Evolutionary conservation across 208 protist genomes (phyloP).

Genomic region (Sergeia podlipaevii): DNA sequence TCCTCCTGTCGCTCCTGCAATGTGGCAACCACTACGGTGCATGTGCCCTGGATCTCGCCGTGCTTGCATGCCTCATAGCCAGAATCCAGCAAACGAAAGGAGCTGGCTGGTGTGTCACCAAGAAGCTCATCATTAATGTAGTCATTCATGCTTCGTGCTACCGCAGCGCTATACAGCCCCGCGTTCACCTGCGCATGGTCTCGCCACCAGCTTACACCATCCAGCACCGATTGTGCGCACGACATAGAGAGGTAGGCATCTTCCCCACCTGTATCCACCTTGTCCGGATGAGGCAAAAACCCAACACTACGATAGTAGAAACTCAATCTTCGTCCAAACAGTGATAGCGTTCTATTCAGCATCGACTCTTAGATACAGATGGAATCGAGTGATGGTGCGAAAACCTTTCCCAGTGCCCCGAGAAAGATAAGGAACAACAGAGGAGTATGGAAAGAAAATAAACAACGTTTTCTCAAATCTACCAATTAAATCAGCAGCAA

Average conservation of each 20-base stretch:
- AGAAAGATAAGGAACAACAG: conserved; percentile 1
- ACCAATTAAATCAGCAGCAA: too few species aligned
- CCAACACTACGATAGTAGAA: conserved; percentile 48
- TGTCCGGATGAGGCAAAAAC: conserved; percentile 25
- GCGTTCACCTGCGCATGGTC: conserved; percentile 53
- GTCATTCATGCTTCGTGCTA: conserved; percentile 59
- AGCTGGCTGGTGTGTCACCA: conserved; percentile 43
- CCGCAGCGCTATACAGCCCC: conserved; percentile 58
- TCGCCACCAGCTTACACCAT: conserved; percentile 77
- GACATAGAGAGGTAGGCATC: conserved; percentile 60
- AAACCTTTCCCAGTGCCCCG: background rate
- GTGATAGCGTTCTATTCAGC: too few species aligned
- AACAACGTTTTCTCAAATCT: background rate
- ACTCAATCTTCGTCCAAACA: conserved; percentile 7
- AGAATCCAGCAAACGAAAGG: conserved; percentile 43
- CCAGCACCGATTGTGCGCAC: conserved; percentile 52
- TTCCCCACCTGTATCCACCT: conserved; percentile 52
- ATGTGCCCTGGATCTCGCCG: conserved; percentile 52
- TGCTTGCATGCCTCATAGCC: conserved; percentile 48
- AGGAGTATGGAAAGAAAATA: background rate
- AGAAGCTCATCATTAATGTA: conserved; percentile 63
- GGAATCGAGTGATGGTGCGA: too few species aligned
- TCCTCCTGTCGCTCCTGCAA: conserved; percentile 41
- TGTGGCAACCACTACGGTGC: conserved; percentile 60
- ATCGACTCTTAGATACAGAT: too few species aligned